Base-by-base conservation (phyloP, 495 filamentous ascomycete species). In the Neurospora sp. region DNA sequence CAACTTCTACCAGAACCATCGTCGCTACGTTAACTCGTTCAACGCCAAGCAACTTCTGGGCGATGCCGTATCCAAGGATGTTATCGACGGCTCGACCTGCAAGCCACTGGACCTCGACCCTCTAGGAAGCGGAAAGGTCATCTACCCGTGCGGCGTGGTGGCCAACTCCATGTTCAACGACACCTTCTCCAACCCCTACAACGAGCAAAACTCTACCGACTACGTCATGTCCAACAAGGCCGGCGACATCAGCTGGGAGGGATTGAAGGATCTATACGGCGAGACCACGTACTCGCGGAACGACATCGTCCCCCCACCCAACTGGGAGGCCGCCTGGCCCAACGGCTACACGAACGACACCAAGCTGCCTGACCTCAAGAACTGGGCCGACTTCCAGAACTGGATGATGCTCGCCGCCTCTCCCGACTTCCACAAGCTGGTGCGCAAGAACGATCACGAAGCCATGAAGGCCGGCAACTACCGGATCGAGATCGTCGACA, bases 1-100 rank as follows among this genome's bases (percentile, higher is more conserved):
- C 53, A 97, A 99, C 81, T 99, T 99, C 85, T 99, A 98, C 84
- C 96, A 99, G 80, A 99, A 99, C 80, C 96, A 99, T 79, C 91
- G 96, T 72, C 91, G 95, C 81, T 99, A 99, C 74, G 95, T 97
- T 48, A 90, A 92, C 75, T 97, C 94, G 2, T 88, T 97, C 73
- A 91, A 94, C 77, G 86, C 89, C 71, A 86, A 92, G 74, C 96
- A 99, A 81, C 83, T 99, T 39, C 87, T 90, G 69, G 96, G 94
- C 69, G 85, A 91, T 10, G 88, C 88, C 12, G 85, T 92, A 39
- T 83, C 85, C 35, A 87, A 86, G 71, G 69, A 72, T 39, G 86
- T 87, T 14, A 91, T 99, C 76, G 82, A 88, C 65, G 81, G 81
- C 27, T 88, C 91, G 40, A 84, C 87, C 68, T 99, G 96, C 82